These are phyloP conservation scores for Albizia julibrissin DNA, from an alignment of 306 rosid species.

Conservation along the genomic window DNA sequence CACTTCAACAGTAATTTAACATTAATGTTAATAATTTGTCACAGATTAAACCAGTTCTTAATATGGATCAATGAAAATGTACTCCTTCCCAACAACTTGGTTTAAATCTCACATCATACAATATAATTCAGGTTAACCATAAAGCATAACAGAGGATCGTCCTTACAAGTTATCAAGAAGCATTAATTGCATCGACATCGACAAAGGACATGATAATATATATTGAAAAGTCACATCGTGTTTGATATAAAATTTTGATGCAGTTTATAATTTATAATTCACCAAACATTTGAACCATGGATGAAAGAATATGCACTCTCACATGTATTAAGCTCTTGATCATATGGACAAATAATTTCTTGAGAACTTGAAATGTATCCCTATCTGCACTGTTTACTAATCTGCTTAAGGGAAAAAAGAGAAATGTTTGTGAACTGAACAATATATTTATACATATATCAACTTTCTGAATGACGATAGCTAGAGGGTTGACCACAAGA, in stretches of 20 bases:
- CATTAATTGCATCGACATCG: background rate
- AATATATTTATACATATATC: background rate
- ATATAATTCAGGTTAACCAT: background rate
- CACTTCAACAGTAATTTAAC: slow-evolving; percentile 6
- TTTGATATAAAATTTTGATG: background rate
- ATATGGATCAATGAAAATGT: background rate
- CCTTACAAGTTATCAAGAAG: background rate
- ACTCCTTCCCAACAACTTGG: background rate
- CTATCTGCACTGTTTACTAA: background rate
- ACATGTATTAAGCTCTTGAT: background rate
- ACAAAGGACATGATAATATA: background rate
- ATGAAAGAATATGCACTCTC: background rate
- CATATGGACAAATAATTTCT: background rate
- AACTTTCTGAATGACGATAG: background rate
- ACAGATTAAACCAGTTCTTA: background rate
- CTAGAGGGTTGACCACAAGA: background rate
- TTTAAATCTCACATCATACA: slow-evolving; percentile 10
- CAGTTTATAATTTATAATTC: background rate
- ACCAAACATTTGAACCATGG: background rate
- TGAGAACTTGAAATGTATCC: background rate
- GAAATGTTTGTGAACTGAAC: background rate
- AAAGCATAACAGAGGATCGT: background rate
- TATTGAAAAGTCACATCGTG: background rate
- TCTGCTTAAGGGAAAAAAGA: background rate
- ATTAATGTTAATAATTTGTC: background rate